These are phyloP conservation scores for Alternaria longipes DNA, from an alignment of 2,329 filamentous ascomycete species.

Conservation along the genomic window DNA sequence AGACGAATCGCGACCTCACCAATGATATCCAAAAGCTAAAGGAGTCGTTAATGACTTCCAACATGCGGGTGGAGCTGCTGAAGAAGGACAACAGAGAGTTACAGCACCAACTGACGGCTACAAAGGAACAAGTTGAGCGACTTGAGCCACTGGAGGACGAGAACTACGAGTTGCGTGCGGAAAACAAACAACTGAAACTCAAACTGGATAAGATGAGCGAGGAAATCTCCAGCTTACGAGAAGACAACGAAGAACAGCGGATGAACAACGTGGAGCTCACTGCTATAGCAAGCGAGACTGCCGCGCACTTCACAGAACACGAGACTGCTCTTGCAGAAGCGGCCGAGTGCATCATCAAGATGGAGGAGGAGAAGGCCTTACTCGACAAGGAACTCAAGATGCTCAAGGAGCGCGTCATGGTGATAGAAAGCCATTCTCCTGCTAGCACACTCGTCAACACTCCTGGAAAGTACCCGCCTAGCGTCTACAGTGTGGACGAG, in stretches of 20 bases:
- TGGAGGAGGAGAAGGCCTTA: constrained; percentile 39
- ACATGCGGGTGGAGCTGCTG: constrained; percentile 44
- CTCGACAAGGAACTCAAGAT: constrained; percentile 36
- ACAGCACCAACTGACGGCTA: constrained; percentile 36
- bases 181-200: constrained; percentile 33
- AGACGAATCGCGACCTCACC: constrained; percentile 42
- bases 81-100: constrained; percentile 44
- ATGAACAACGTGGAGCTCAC: constrained; percentile 36
- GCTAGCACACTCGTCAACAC: constrained; percentile 27
- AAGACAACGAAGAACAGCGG: constrained; percentile 27
- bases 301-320: constrained; percentile 35
- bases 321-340: constrained; percentile 46
- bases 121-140: constrained; percentile 36
- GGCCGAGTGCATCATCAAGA: constrained; percentile 41
- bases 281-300: constrained; percentile 39
- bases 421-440: constrained; percentile 22
- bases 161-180: constrained; percentile 37
- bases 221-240: constrained; percentile 24
- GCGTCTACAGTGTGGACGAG: constrained; percentile 47
- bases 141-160: constrained; percentile 40
- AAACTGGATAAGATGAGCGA: constrained; percentile 34
- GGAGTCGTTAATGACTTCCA: constrained; percentile 40
- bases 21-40: constrained; percentile 39
- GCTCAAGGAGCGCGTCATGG: constrained; percentile 31
- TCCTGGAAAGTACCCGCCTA: constrained; percentile 26